These are phyloP conservation scores for Suillus cothurnatus DNA, from an alignment of 768 basidiomycete species.

Conservation along the genomic window DNA sequence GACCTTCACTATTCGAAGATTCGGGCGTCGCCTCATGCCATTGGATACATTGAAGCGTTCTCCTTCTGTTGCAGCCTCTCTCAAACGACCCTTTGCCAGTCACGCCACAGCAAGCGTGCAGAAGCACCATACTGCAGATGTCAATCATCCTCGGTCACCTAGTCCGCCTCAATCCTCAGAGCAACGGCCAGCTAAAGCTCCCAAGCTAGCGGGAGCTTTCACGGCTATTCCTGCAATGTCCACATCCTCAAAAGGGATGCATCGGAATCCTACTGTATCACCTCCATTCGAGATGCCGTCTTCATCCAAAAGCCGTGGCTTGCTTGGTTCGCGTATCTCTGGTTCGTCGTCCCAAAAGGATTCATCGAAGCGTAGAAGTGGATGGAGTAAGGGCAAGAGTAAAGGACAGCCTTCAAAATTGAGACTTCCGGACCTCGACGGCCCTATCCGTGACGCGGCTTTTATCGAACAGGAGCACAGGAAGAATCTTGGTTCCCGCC, in stretches of 20 bases:
- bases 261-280: conserved; percentile 18
- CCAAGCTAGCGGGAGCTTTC: conserved; percentile 9
- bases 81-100: conserved; percentile 53
- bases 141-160: conserved; percentile 8
- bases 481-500: conserved; percentile 12
- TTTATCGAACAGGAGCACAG: conserved; percentile 33
- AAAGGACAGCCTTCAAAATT: background rate
- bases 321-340: conserved; percentile 9
- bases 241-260: conserved; percentile 13
- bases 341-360: conserved; percentile 5
- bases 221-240: conserved; percentile 3
- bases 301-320: conserved; percentile 23
- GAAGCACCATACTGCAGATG: conserved; percentile 30
- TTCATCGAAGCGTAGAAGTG: conserved; percentile 4
- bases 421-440: conserved; percentile 22
- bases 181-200: conserved; percentile 22
- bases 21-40: conserved; percentile 63
- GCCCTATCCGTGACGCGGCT: conserved; percentile 39
- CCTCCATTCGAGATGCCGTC: conserved; percentile 31
- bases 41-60: conserved; percentile 41
- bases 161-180: conserved; percentile 7
- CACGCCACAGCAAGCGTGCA: conserved; percentile 32
- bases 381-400: conserved; percentile 5
- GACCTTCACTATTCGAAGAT: conserved; percentile 42
- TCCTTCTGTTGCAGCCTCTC: conserved; percentile 23